Evolutionary conservation across 169 alveolate species (phyloP), one percentile per base, ranked within the genome.

Genomic region (Plasmodium knowlesi): DNA sequence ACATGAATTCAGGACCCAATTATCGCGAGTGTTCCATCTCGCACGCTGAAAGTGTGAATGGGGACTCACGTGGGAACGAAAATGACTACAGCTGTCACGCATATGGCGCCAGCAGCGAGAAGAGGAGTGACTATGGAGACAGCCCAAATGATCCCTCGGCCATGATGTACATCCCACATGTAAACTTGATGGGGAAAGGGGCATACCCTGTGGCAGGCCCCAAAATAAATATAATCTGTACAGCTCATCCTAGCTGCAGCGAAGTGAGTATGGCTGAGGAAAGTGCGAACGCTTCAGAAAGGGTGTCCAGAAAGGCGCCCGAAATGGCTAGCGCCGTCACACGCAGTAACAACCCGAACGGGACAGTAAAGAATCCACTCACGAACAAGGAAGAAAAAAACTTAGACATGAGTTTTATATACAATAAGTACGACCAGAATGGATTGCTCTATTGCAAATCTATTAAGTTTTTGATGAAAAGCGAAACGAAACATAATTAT

Each of bases 371-470:
- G 41, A 83, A 37, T 83, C 43, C 78, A 0, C 3, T 86, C 28
- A 50, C 19, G 22, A 50, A 14, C 1, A 76, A 41, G 32, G 12
- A 79, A 16, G 46, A 80, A 8, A 88, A 57, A 8, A 61, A 37
- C 5, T 6, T 88, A 79, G 94, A 88, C 34, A 88, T 88, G 94
- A 88, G 94, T 79, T 79, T 19, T 78, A 88, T 88, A 19, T 88
- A 88, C 30, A 88, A 88, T 19, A 88, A 54, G 22, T 88, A 88
- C 34, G 94, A 88, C 71, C 80, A 88, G 22, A 88, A 88, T 79
- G 94, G 94, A 25, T 16, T 88, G 25, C 43, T 88, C n/a, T 88
- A 88, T 61, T 88, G 94, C 4, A 88, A 88, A 19, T 30, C 32
- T 61, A 79, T 88, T 22, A 88, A 78, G 50, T 88, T 88, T 28